Conservation (phyloP, 306 rosid genomes). For the Pterocarpus santalinus region DNA sequence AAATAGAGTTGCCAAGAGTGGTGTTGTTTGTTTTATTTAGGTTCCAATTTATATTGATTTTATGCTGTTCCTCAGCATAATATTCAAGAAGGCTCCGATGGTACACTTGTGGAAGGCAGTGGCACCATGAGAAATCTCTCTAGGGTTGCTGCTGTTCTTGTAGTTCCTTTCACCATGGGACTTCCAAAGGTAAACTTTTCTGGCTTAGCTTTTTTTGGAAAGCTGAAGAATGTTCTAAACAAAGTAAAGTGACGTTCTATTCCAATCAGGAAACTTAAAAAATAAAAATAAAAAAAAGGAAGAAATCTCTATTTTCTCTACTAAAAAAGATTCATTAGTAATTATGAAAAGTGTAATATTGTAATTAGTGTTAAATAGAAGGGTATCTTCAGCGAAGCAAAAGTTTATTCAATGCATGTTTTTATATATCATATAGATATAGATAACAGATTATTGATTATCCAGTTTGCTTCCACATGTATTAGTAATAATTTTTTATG, state of each 20-base stretch:
- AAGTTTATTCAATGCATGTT: neutral
- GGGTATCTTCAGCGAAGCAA: neutral
- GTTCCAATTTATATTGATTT: conserved; percentile 22
- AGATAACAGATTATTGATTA: conserved; percentile 3
- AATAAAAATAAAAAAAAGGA: no score
- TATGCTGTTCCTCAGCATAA: conserved; percentile 63
- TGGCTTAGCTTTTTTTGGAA: conserved; percentile 22
- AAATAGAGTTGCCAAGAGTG: conserved; percentile 19
- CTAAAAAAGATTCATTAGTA: neutral
- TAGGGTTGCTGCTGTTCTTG: conserved; percentile 81
- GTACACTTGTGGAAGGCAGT: conserved; percentile 21
- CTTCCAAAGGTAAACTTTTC: conserved; percentile 80
- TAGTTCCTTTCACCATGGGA: conserved; percentile 84
- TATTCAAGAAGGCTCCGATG: conserved; percentile 73
- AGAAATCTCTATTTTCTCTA: neutral
- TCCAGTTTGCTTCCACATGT: conserved; percentile 18
- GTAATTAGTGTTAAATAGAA: neutral
- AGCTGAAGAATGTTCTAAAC: neutral
- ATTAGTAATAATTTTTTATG: neutral
- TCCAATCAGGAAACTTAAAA: neutral
- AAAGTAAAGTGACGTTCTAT: neutral
- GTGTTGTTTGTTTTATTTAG: conserved; percentile 10
- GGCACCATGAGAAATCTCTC: conserved; percentile 79
- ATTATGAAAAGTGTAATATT: neutral
- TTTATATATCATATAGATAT: neutral